Evolutionary conservation across 169 alveolate species (phyloP).

Genomic region (Plasmodium vinckei): DNA sequence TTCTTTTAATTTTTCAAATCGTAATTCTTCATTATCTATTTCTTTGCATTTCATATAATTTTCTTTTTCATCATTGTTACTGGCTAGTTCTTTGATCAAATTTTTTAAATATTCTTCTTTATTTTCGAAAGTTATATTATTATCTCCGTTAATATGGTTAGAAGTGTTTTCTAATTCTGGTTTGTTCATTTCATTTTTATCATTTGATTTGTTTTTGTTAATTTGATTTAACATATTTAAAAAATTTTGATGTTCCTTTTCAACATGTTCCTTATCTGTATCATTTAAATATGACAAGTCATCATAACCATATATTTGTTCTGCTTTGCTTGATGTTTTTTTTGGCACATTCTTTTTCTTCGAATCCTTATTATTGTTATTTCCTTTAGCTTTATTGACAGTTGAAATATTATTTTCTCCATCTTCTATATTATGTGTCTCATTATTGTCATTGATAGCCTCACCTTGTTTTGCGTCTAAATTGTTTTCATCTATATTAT

Average conservation of each 20-base stretch:
- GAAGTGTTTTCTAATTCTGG: not conserved
- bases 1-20: slow-evolving; percentile 37
- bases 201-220: not conserved
- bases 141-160: not conserved
- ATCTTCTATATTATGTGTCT: not conserved
- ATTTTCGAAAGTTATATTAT: not conserved
- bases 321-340: slow-evolving; percentile 1
- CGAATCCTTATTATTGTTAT: slow-evolving; percentile 3
- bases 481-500: not conserved
- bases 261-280: slow-evolving; percentile 43
- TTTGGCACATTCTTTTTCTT: slow-evolving; percentile 15
- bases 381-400: slow-evolving; percentile 2
- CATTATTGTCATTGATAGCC: slow-evolving; percentile 18
- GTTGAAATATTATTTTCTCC: slow-evolving; percentile 1
- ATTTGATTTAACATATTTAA: slow-evolving; percentile 25
- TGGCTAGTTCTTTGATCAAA: slow-evolving; percentile 14
- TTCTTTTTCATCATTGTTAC: slow-evolving; percentile 34
- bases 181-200: not conserved
- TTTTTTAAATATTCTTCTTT: not conserved
- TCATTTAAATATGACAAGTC: slow-evolving; percentile 44
- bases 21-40: slow-evolving; percentile 48
- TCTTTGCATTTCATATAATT: slow-evolving; percentile 27
- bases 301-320: slow-evolving; percentile 9
- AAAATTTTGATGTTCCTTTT: slow-evolving; percentile 45
- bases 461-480: slow-evolving; percentile 9